Conservation (phyloP, 2,329 filamentous ascomycete genomes). For the Talaromyces sp. region DNA sequence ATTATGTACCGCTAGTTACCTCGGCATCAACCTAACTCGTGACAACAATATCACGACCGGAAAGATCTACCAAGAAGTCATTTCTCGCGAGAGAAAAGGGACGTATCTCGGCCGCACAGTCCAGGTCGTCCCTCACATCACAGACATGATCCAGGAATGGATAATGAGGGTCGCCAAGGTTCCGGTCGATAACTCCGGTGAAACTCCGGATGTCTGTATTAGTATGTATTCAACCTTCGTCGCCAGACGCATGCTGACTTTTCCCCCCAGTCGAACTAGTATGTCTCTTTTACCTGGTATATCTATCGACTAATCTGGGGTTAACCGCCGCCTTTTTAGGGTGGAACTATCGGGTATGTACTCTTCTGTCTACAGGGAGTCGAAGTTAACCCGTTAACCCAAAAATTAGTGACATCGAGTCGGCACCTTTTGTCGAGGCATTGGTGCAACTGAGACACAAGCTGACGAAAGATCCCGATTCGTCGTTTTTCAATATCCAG, state of each 20-base stretch:
- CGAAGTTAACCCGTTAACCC: neutral
- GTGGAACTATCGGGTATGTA: neutral
- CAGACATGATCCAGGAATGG: constrained; percentile 88
- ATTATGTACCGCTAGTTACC: constrained; percentile 52
- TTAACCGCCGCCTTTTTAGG: neutral
- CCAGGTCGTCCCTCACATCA: constrained; percentile 72
- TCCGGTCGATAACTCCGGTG: constrained; percentile 77
- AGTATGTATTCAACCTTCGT: neutral
- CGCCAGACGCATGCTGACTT: neutral
- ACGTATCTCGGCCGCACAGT: constrained; percentile 79
- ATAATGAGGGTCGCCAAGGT: constrained; percentile 80
- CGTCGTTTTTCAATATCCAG: constrained; percentile 52
- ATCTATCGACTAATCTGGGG: neutral
- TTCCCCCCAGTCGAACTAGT: neutral
- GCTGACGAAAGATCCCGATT: constrained; percentile 24
- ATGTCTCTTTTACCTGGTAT: neutral
- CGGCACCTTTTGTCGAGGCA: constrained; percentile 79
- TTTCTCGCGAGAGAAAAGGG: constrained; percentile 58
- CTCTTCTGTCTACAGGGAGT: neutral
- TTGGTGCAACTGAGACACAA: constrained; percentile 76
- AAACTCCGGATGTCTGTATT: constrained; percentile 88
- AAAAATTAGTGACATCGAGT: constrained; percentile 68
- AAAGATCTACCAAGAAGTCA: constrained; percentile 89
- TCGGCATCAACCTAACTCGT: constrained; percentile 72
- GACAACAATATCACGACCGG: constrained; percentile 98